A percentile compares a stretch with the other conserved stretches of the same genome.
phyloP scores from a whole-genome alignment of 352 stramenopile species.

The Phytopythium oedochilum region DNA sequence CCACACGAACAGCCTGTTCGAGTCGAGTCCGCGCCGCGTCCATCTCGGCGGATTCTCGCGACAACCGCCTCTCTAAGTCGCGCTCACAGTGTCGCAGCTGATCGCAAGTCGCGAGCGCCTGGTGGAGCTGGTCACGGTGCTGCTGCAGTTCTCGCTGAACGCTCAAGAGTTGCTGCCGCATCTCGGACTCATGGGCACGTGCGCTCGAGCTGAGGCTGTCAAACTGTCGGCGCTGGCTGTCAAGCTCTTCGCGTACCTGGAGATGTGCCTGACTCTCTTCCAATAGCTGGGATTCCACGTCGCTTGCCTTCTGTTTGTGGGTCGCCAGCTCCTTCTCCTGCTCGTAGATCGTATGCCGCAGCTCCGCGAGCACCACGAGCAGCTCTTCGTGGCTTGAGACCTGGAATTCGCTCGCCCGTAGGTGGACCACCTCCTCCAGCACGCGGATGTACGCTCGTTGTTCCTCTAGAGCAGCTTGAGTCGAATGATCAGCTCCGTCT shows the following conservation, averaged over 20 bases:
- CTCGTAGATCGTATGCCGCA: constrained; percentile 72
- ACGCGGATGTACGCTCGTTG: constrained; percentile 70
- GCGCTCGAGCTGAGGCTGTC: neutral
- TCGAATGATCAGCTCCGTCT: constrained; percentile 1
- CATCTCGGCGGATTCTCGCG: neutral
- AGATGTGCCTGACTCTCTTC: constrained; percentile 19
- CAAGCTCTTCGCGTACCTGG: constrained; percentile 13
- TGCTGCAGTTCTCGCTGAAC: constrained; percentile 23
- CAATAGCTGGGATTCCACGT: constrained; percentile 16
- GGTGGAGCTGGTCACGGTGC: constrained; percentile 10
- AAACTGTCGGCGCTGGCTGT: neutral
- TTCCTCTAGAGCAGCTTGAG: constrained; percentile 17
- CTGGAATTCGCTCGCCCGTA: constrained; percentile 65
- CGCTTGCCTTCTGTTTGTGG: constrained; percentile 9
- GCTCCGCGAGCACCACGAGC: constrained; percentile 64
- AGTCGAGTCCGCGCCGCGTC: neutral
- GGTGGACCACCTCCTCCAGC: constrained; percentile 67
- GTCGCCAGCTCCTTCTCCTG: constrained; percentile 55
- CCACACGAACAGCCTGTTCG: neutral
- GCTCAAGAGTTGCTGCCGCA: neutral
- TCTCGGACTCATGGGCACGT: neutral
- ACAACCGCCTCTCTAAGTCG: neutral
- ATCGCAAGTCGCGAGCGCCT: constrained; percentile 8
- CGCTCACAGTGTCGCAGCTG: neutral
- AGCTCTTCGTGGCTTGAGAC: constrained; percentile 74